Percentiles rank a stretch among this genome's conserved stretches.
phyloP scores from a whole-genome alignment of 164 flowering plant genomes.

The Sextonia rubra region DNA sequence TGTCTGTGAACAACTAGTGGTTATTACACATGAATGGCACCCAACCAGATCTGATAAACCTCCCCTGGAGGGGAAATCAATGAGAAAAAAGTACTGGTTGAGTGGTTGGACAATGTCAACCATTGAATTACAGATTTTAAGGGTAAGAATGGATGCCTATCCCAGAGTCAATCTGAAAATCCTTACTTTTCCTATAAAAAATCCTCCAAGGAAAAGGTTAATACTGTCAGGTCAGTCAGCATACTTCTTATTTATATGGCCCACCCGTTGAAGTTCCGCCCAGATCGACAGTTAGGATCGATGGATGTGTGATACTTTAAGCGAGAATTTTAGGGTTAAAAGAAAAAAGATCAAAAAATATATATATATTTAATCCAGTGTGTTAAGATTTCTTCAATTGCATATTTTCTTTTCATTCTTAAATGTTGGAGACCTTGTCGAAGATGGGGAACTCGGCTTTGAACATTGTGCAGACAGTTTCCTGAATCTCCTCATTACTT shows the following conservation, averaged over 20 bases:
- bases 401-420: no score
- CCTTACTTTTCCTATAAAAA: not conserved
- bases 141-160: not conserved
- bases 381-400: not conserved
- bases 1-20: no score
- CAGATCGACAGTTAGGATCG: not conserved
- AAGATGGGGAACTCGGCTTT: constrained; percentile 94
- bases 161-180: not conserved
- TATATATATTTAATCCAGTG: not conserved
- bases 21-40: no score
- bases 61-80: not conserved
- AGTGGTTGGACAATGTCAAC: not conserved
- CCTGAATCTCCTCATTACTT: constrained; percentile 65
- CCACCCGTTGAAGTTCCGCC: not conserved
- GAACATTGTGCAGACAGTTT: constrained; percentile 65
- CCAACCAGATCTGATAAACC: no score
- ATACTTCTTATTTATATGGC: no score
- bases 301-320: not conserved
- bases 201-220: no score
- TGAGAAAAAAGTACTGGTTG: not conserved
- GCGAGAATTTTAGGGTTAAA: not conserved
- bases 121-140: not conserved
- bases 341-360: no score
- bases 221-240: not conserved
- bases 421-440: constrained; percentile 51